phyloP scores from a whole-genome alignment of 2,329 filamentous ascomycete species.

The Beauveria pseudobassiana region DNA sequence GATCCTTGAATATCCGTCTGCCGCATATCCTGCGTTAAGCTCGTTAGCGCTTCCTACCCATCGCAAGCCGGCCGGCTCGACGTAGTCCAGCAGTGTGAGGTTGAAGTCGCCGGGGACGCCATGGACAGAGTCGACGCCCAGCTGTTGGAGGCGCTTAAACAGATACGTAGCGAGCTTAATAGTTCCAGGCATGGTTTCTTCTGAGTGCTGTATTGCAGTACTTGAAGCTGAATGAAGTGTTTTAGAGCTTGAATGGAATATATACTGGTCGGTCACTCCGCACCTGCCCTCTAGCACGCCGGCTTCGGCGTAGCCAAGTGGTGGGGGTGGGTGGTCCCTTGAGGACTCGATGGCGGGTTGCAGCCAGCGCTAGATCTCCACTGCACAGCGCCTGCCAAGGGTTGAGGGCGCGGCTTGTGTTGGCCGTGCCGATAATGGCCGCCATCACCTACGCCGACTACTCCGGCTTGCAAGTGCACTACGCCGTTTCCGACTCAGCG shows the following conservation, averaged over 20 bases:
- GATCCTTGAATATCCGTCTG: conserved; percentile 50
- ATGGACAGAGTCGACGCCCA: conserved; percentile 50
- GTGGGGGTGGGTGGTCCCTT: neutral
- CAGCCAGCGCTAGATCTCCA: neutral
- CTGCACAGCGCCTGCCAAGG: neutral
- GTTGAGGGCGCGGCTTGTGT: neutral
- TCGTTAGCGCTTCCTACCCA: conserved; percentile 51
- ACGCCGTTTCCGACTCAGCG: neutral
- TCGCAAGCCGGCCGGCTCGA: conserved; percentile 27
- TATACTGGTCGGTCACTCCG: neutral
- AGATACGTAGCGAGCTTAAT: conserved; percentile 52
- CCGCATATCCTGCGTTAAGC: conserved; percentile 49
- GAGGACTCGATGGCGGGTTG: neutral
- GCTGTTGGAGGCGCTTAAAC: conserved; percentile 49
- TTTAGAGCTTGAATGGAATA: neutral
- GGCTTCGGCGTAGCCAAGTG: conserved; percentile 7
- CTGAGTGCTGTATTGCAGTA: neutral
- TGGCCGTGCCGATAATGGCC: neutral
- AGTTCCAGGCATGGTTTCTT: conserved; percentile 15
- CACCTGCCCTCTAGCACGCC: neutral
- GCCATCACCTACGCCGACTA: conserved; percentile 3
- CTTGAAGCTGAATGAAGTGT: neutral
- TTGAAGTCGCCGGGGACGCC: conserved; percentile 40
- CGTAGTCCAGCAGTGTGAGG: conserved; percentile 29
- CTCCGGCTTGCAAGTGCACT: neutral